A percentile compares a stretch with the other conserved stretches of the same genome.
Evolutionary conservation across 306 rosid genomes (phyloP).

Genomic region (Malus domestica): DNA sequence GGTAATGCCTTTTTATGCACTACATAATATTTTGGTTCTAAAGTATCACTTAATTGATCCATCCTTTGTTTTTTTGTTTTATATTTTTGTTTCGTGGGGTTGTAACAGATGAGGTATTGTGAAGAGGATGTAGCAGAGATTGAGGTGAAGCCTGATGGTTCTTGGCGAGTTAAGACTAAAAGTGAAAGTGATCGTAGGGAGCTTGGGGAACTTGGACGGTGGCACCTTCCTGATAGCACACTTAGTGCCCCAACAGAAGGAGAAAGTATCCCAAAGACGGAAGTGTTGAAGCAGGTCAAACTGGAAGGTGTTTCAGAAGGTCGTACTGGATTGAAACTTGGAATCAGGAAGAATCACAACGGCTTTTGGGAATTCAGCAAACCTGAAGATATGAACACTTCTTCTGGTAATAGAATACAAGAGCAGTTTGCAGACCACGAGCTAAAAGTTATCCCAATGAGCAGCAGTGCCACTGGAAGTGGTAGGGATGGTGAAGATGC

Average conservation of each 20-base stretch:
- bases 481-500: slow-evolving; percentile 87
- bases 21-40: not conserved
- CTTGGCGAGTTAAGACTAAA: slow-evolving; percentile 87
- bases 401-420: slow-evolving; percentile 49
- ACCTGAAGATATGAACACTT: slow-evolving; percentile 55
- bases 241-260: slow-evolving; percentile 34
- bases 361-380: slow-evolving; percentile 86
- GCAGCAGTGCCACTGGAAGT: slow-evolving; percentile 90
- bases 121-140: slow-evolving; percentile 86
- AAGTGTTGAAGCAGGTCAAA: slow-evolving; percentile 59
- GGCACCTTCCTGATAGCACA: slow-evolving; percentile 81
- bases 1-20: slow-evolving; percentile 38
- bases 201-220: slow-evolving; percentile 58
- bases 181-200: slow-evolving; percentile 72
- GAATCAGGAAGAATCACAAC: slow-evolving; percentile 63
- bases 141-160: slow-evolving; percentile 95
- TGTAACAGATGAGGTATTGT: slow-evolving; percentile 71
- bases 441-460: slow-evolving; percentile 77
- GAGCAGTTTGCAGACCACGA: slow-evolving; percentile 50
- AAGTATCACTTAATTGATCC: not conserved
- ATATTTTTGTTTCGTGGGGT: not conserved
- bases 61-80: not conserved
- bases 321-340: slow-evolving; percentile 64
- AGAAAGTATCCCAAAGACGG: slow-evolving; percentile 38
- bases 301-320: slow-evolving; percentile 77